Conservation (phyloP, 352 stramenopile genomes). For the Pythium insidiosum region DNA sequence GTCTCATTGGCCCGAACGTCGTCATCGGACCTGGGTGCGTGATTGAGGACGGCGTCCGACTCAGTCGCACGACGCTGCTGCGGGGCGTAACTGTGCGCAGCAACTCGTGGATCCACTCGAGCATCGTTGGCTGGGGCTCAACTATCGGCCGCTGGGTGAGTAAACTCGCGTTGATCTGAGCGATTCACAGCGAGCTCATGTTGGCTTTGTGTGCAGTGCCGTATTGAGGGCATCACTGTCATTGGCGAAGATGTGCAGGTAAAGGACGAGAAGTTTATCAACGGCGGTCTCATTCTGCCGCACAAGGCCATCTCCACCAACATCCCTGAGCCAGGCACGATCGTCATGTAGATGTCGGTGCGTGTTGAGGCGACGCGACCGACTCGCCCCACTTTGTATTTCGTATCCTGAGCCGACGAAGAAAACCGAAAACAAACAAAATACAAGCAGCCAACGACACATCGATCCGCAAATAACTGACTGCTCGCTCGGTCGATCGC, state of each 20-base stretch:
- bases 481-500: no score
- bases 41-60: conserved; percentile 80
- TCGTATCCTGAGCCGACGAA: no score
- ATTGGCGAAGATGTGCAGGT: conserved; percentile 85
- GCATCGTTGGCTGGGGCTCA: conserved; percentile 86
- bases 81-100: conserved; percentile 64
- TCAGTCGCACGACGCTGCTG: conserved; percentile 77
- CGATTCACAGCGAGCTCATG: not conserved
- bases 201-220: conserved; percentile 36
- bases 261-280: conserved; percentile 87
- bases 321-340: conserved; percentile 79
- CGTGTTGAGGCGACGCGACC: no score
- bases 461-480: no score
- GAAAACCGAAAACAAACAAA: no score
- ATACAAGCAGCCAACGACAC: no score
- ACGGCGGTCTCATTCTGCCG: conserved; percentile 80
- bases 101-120: conserved; percentile 83
- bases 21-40: conserved; percentile 75
- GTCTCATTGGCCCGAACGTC: conserved; percentile 81
- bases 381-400: no score
- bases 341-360: conserved; percentile 72
- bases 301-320: conserved; percentile 85
- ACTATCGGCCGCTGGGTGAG: conserved; percentile 79
- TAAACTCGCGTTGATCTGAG: not conserved
- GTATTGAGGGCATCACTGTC: conserved; percentile 77